phyloP scores from a whole-genome alignment of 495 filamentous ascomycete species.

The Annulohypoxylon nitens region DNA sequence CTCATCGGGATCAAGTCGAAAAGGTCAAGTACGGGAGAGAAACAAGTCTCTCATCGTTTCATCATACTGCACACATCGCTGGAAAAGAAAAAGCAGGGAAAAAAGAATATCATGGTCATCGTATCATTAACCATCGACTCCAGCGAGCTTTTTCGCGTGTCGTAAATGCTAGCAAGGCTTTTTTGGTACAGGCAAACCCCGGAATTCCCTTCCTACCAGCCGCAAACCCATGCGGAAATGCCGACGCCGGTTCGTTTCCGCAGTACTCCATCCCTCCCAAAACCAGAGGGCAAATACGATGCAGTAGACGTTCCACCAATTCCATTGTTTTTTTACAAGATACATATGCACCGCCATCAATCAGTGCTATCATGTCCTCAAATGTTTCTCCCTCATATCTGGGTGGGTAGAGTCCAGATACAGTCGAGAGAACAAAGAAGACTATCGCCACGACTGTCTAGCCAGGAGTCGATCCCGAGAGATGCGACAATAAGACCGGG shows the following conservation, averaged over 20 bases:
- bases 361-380: slow-evolving; percentile 11
- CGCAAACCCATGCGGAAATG: slow-evolving; percentile 29
- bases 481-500: slow-evolving; percentile 40
- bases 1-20: neutral
- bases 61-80: neutral
- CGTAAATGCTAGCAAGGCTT: slow-evolving; percentile 50
- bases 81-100: neutral
- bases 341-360: slow-evolving; percentile 20
- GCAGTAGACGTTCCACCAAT: slow-evolving; percentile 14
- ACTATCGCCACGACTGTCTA: slow-evolving; percentile 39
- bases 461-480: slow-evolving; percentile 39
- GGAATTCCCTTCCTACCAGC: slow-evolving; percentile 36
- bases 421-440: slow-evolving; percentile 7
- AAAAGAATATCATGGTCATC: slow-evolving; percentile 20
- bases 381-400: slow-evolving; percentile 21
- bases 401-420: slow-evolving; percentile 21
- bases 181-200: slow-evolving; percentile 49
- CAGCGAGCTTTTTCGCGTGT: slow-evolving; percentile 36
- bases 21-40: neutral
- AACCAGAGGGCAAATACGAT: slow-evolving; percentile 16
- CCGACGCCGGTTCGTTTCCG: slow-evolving; percentile 47
- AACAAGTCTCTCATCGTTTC: neutral
- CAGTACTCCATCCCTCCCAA: slow-evolving; percentile 25
- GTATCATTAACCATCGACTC: slow-evolving; percentile 32
- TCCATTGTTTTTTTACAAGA: slow-evolving; percentile 24